Conservation (phyloP, 2,329 filamentous ascomycete species). For the Fonsecaea monophora region DNA sequence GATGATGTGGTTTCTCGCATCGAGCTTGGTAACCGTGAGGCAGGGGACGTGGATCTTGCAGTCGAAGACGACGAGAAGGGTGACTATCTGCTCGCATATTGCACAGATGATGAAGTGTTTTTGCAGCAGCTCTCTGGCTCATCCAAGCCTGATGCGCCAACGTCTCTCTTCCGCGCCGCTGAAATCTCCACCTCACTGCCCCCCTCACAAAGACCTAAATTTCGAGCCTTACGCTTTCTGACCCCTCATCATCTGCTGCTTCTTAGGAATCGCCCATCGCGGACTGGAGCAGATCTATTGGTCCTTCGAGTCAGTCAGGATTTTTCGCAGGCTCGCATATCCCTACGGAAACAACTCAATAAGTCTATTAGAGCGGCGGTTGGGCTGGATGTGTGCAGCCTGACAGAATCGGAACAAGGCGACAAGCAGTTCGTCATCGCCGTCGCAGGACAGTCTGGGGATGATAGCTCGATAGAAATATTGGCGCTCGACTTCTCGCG, state of each 20-base stretch:
- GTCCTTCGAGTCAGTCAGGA: conserved; percentile 35
- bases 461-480: conserved; percentile 76
- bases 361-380: conserved; percentile 75
- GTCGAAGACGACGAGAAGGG: conserved; percentile 25
- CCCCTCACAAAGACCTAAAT: conserved; percentile 55
- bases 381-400: conserved; percentile 75
- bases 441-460: conserved; percentile 69
- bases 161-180: conserved; percentile 30
- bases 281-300: conserved; percentile 47
- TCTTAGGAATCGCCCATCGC: conserved; percentile 62
- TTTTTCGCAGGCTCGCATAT: conserved; percentile 44
- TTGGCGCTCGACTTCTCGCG: conserved; percentile 74
- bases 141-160: conserved; percentile 47
- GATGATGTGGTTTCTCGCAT: conserved; percentile 64
- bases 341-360: conserved; percentile 66
- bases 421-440: conserved; percentile 81
- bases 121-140: conserved; percentile 65
- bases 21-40: conserved; percentile 59
- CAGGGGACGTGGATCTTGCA: conserved; percentile 44
- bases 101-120: conserved; percentile 76
- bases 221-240: conserved; percentile 49
- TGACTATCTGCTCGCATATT: conserved; percentile 76
- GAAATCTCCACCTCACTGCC: conserved; percentile 35
- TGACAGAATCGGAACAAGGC: conserved; percentile 65
- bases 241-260: conserved; percentile 59